These are phyloP conservation scores for Juglanconis juglandina DNA, from an alignment of 2,329 filamentous ascomycete species.

Conservation along the genomic window DNA sequence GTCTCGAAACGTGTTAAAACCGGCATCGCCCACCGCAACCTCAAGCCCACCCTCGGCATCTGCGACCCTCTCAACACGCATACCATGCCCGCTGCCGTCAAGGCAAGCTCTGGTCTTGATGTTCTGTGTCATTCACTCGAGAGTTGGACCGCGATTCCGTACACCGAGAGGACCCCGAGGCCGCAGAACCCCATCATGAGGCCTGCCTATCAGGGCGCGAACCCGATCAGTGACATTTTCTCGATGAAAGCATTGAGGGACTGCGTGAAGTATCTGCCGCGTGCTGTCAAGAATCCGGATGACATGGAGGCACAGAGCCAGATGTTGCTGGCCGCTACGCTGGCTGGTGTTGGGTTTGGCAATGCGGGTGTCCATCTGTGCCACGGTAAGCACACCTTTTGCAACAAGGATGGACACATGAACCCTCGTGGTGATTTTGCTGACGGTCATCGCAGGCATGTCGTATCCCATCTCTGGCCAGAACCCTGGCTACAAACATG, in stretches of 20 bases:
- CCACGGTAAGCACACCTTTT: slow-evolving; percentile 44
- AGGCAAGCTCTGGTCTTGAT: slow-evolving; percentile 86
- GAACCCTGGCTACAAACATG: slow-evolving; percentile 85
- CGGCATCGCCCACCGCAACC: slow-evolving; percentile 87
- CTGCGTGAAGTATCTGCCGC: slow-evolving; percentile 89
- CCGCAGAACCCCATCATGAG: slow-evolving; percentile 86
- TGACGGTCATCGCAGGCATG: slow-evolving; percentile 62
- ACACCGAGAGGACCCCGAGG: slow-evolving; percentile 76
- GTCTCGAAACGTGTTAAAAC: slow-evolving; percentile 89
- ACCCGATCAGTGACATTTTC: slow-evolving; percentile 97
- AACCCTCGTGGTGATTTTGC: not conserved
- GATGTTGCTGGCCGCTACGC: slow-evolving; percentile 91
- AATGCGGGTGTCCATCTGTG: slow-evolving; percentile 90
- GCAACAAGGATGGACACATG: not conserved
- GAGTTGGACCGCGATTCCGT: slow-evolving; percentile 97
- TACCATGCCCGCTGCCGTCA: slow-evolving; percentile 93
- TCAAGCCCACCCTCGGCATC: slow-evolving; percentile 93
- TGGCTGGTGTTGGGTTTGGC: slow-evolving; percentile 94
- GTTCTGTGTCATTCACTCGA: slow-evolving; percentile 94
- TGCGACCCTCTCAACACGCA: slow-evolving; percentile 82
- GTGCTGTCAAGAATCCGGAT: slow-evolving; percentile 81
- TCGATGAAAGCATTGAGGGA: slow-evolving; percentile 77
- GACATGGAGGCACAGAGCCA: slow-evolving; percentile 90
- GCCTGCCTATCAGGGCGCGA: slow-evolving; percentile 94
- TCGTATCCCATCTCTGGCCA: slow-evolving; percentile 95